A percentile compares a stretch with the other conserved stretches of the same genome.
Conservation (phyloP, 2,329 filamentous ascomycete species). For the Macrophomina pseudophaseolina region DNA sequence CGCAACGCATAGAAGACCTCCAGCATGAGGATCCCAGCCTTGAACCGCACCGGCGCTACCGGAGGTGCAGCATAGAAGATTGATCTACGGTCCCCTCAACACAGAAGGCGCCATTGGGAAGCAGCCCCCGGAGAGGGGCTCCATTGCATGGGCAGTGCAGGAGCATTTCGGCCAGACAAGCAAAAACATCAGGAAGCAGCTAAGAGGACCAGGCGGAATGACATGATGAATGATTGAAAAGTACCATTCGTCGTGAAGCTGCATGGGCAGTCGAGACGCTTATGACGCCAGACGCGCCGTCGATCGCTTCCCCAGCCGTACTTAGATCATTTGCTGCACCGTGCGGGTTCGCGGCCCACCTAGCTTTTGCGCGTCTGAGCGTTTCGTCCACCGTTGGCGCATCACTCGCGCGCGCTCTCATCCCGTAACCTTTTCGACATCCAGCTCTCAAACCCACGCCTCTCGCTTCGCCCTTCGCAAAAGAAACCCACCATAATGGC, state of each 20-base stretch:
- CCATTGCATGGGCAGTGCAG: constrained; percentile 44
- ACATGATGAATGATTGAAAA: background rate
- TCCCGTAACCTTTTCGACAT: background rate
- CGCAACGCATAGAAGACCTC: too few species aligned
- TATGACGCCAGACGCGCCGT: background rate
- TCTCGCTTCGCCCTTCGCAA: background rate
- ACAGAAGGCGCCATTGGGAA: constrained; percentile 44
- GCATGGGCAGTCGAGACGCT: too few species aligned
- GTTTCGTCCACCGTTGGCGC: background rate
- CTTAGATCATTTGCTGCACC: background rate
- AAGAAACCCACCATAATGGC: background rate
- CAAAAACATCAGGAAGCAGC: constrained; percentile 2
- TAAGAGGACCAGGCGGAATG: background rate
- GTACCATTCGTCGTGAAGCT: too few species aligned
- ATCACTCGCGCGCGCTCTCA: background rate
- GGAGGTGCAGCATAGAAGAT: constrained; percentile 44
- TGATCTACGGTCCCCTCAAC: constrained; percentile 42
- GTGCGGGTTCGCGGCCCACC: background rate
- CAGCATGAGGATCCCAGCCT: too few species aligned
- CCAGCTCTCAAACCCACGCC: background rate
- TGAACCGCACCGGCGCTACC: constrained; percentile 36
- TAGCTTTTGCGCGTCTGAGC: background rate
- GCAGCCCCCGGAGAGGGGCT: constrained; percentile 44
- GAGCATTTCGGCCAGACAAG: constrained; percentile 27
- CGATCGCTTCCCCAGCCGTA: background rate